These are phyloP conservation scores for Annona squamosa DNA, from an alignment of 164 flowering plant species.

Conservation along the genomic window DNA sequence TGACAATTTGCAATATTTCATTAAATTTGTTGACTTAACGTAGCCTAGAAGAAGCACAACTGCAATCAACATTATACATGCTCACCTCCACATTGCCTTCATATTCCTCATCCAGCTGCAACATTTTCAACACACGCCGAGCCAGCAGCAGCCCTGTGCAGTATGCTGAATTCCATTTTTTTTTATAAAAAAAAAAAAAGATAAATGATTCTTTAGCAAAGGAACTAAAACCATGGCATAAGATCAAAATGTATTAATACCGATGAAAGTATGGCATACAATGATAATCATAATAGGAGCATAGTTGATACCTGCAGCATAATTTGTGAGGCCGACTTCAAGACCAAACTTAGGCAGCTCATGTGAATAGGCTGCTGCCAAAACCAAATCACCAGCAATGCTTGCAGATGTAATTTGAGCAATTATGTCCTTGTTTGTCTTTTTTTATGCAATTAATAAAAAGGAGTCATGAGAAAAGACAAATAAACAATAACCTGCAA, in stretches of 20 bases:
- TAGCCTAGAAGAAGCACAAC: not conserved
- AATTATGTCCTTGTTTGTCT: slow-evolving; percentile 78
- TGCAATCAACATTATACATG: not conserved
- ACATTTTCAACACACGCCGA: slow-evolving; percentile 37
- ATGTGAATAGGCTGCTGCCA: slow-evolving; percentile 75
- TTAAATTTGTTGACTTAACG: too few species aligned
- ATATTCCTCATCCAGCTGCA: slow-evolving; percentile 38
- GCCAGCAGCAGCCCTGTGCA: slow-evolving; percentile 46
- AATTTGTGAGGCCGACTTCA: slow-evolving; percentile 85
- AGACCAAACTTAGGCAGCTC: slow-evolving; percentile 85
- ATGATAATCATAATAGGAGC: not conserved
- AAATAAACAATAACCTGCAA: not conserved
- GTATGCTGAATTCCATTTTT: slow-evolving; percentile 19
- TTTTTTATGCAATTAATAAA: slow-evolving; percentile 25
- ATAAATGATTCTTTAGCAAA: not conserved
- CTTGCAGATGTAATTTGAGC: slow-evolving; percentile 75
- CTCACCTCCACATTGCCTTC: slow-evolving; percentile 40
- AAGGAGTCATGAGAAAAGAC: not conserved
- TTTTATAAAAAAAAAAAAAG: not conserved
- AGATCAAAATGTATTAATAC: too few species aligned
- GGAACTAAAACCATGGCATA: not conserved
- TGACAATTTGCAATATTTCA: slow-evolving; percentile 1
- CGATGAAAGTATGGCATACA: not conserved
- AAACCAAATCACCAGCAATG: slow-evolving; percentile 79
- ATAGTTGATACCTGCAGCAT: slow-evolving; percentile 69